Percentiles rank a stretch among this genome's conserved stretches.
Conservation (phyloP, 345 rosid genomes). For the Camelina laxa region DNA sequence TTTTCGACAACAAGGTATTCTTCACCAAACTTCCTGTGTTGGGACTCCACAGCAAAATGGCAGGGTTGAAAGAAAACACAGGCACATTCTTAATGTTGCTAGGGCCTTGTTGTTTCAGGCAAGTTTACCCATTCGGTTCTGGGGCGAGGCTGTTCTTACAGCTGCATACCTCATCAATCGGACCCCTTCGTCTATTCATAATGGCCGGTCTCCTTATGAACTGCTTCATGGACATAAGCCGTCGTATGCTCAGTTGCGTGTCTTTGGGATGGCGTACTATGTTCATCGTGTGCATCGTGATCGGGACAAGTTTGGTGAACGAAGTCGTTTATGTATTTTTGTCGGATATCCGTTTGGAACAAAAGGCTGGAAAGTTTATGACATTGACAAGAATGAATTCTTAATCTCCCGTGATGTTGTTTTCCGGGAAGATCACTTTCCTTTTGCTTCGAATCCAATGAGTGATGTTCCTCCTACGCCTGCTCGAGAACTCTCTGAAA, state of each 20-base stretch:
- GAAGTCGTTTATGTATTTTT: not conserved
- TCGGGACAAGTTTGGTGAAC: not conserved
- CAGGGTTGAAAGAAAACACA: too few species aligned
- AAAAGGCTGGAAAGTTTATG: not conserved
- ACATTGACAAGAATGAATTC: accelerated
- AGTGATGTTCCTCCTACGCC: too few species aligned
- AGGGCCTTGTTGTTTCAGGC: not conserved
- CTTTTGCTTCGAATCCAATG: too few species aligned
- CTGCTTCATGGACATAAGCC: accelerated
- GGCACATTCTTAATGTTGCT: too few species aligned
- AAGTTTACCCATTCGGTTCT: not conserved
- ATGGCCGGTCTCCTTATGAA: not conserved
- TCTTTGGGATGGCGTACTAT: not conserved
- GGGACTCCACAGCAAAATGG: not conserved
- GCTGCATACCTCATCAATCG: not conserved
- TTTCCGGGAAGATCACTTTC: not conserved
- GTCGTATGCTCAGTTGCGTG: accelerated
- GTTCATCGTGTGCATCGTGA: accelerated
- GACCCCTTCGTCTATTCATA: not conserved
- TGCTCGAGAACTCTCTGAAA: too few species aligned
- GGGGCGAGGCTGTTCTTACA: not conserved
- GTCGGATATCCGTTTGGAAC: not conserved
- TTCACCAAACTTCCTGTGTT: not conserved
- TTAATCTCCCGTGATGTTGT: not conserved
- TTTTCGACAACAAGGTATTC: not conserved